phyloP scores from a whole-genome alignment of 164 flowering plant species.

The Berberis vulgaris region DNA sequence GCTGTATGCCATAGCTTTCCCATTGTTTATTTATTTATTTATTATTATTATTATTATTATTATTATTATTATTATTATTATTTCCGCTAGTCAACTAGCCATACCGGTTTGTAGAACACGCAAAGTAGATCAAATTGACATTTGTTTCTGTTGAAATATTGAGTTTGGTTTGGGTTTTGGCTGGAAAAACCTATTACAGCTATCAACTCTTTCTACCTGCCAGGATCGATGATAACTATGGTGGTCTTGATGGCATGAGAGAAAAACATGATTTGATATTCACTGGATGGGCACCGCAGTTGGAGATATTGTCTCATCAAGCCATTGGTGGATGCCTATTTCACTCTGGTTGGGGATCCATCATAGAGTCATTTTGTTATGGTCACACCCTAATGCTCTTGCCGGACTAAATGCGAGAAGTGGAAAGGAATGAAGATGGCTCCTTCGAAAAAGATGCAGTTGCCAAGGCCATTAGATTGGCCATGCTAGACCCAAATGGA shows the following conservation, averaged over 20 bases:
- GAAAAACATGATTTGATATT: conserved; percentile 14
- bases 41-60: no score
- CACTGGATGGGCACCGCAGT: conserved; percentile 31
- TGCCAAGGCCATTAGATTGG: conserved; percentile 24
- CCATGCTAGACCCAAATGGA: conserved; percentile 28
- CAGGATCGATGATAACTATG: conserved; percentile 6
- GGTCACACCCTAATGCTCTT: conserved; percentile 17
- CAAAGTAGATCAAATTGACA: no score
- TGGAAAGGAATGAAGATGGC: conserved; percentile 35
- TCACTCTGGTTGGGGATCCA: conserved; percentile 36
- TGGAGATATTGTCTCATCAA: conserved; percentile 25
- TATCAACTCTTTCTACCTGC: background rate
- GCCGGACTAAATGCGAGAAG: conserved; percentile 30
- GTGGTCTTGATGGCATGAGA: background rate
- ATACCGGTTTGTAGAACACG: no score
- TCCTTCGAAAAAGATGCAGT: conserved; percentile 19
- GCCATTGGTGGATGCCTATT: conserved; percentile 29
- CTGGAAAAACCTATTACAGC: no score
- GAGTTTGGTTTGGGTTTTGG: no score
- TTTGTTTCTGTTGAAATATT: no score
- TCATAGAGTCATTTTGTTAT: conserved; percentile 19
- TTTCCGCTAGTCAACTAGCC: no score
- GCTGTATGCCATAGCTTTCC: no score
- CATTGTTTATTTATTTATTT: no score
- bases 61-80: no score